Evolutionary conservation across 1,139 yeast genomes (phyloP), one percentile per base, ranked within the genome.

Genomic region (Groenewaldozyma auringiensis): DNA sequence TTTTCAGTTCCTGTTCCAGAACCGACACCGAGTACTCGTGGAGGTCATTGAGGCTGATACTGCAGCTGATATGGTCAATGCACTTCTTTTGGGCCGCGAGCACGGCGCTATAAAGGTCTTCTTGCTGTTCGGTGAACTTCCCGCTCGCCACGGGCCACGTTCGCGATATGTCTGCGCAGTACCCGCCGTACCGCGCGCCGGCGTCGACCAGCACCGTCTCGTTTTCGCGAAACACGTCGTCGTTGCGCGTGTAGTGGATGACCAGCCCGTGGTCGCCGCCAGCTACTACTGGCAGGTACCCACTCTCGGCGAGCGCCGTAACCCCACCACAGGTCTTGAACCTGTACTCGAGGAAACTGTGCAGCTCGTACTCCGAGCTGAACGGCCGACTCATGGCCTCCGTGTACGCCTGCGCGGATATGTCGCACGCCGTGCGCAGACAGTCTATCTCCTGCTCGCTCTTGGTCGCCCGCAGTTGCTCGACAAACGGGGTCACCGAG

Each of bases 201-300:
- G 98, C 98, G 65, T 94, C 99, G 3, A 92, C 87, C 43, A 92
- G 76, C 4, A 89, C 96, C 71, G 88, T 67, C 51, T 92, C 97
- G 53, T 81, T 88, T 41, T 75, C 72, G 48, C 75, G 75, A 49
- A 89, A 70, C 22, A 82, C 65, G 61, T 85, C 95, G 62, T 89
- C 94, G 59, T 89, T 89, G 50, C 94, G 71, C 0, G 95, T 88
- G 62, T 89, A 89, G 63, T 89, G 97, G 49, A 92, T 87, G 37
- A 92, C 83, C 39, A 88, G 68, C 0, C 95, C 87, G 61, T 88
- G 88, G 21, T 75, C 53, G 2, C 98, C 98, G 37, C 95, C 84
- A 2, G 97, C 99, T 6, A 94, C 95, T 8, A 94, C 99, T 0
- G 99, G 97, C 27, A 89, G 77, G 60, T 94, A 94, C 0, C 96